Evolutionary conservation across 2,329 filamentous ascomycete genomes (phyloP), one percentile per base, ranked within the genome.

Genomic region (Cladosporium sp.): DNA sequence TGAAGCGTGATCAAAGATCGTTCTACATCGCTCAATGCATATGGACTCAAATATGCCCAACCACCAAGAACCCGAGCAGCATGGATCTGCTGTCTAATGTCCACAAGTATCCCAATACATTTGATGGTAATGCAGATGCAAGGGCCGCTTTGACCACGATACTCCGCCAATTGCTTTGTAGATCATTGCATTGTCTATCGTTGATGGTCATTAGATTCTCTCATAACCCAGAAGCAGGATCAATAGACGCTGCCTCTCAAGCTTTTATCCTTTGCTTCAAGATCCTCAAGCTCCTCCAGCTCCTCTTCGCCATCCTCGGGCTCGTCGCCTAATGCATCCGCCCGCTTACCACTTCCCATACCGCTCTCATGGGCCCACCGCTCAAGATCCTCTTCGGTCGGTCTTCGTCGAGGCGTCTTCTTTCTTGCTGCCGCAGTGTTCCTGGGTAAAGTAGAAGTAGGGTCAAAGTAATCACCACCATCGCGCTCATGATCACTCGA

Each of bases 261-360:
- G 36, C 70, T 67, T 60, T 61, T 65, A 43, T 72, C 70, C 14
- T 66, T 54, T 55, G 55, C 62, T 63, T 71, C 66, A 17, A 63
- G 63, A 42, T 59, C 52, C 45, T 68, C 65, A 12, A 68, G 11
- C 38, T 68, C 62, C n/a, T 65, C 63, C 12, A 68, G 12, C 38
- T 68, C 61, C n/a, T 65, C 63, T 2, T 65, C 62, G 14, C 61
- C 64, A 12, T 61, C 59, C n/a, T 64, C 66, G 20, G 69, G 66
- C 54, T 74, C 74, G 63, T 80, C 78, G 0, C 78, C 78, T 15
- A 81, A 66, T 5, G 74, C 68, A 65, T 81, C 78, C 0, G 78
- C 78, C 38, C 72, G 67, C 19, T 71, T 70, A 1, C 77, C 77
- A 2, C 61, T 64, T 0, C 75, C 75, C 77, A 81, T 80, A 1